Base-by-base conservation (phyloP, 78 protist species). In the Cavenderia fasciculata region DNA sequence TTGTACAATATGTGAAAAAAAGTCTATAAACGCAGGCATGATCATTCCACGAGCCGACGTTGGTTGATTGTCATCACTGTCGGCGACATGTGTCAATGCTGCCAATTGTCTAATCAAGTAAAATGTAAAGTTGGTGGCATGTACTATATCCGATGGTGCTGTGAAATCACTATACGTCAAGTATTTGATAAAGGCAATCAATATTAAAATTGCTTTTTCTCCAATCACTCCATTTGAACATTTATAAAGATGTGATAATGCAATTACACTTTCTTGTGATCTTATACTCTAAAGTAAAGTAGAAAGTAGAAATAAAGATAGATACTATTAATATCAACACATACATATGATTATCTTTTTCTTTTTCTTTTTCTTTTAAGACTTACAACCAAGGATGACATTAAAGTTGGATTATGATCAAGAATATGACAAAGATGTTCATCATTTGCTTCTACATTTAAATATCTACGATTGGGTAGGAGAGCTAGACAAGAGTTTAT, bases 181-280 rank as follows among this genome's bases (percentile, higher is more conserved):
- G 54, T 82, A 82, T 31, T 43, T 25, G 31, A 82, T 19, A 56
- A 82, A 68, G 21, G 89, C 65, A 40, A 33, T 56, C 33, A 82
- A 54, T 43, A 82, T 41, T 38, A 82, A 27, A 16, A 68, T 21
- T 2, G n/a, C 38, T 25, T 47, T 56, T 40, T 68, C 74, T 4
- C 38, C 47, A n/a, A 63, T 63, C 23, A 33, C 74, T 31, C 57
- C 77, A 62, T 76, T 76, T 8, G 89, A 65, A 54, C 89, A 82
- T 68, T 68, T 82, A 31, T 56, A 82, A 19, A 82, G 52, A 56
- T 82, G 89, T 68, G 89, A 31, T 47, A 82, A 44, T 27, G 89
- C 89, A 54, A 82, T 82, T 7, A 82, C 89, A n/a, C 78, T 68
- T 57, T 82, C 89, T 54, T 82, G 89, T 82, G 89, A 70, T 54